Base-by-base conservation (phyloP, 495 filamentous ascomycete genomes). In the Amphirosellinia nigrospora region DNA sequence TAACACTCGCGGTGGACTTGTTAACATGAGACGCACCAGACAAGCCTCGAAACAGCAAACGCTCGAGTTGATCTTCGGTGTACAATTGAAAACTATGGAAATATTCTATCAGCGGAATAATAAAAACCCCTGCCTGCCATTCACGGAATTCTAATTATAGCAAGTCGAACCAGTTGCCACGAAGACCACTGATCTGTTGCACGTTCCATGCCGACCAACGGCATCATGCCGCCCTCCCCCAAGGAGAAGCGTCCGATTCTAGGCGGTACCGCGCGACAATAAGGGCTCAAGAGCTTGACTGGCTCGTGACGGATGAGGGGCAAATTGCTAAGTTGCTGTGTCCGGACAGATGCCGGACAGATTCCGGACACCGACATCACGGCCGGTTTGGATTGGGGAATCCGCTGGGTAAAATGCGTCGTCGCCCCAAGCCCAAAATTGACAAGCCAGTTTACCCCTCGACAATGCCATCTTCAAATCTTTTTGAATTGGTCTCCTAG, bases 371-470 rank as follows among this genome's bases (percentile, higher is more conserved):
- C 45, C 66, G 43, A 65, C 52, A 19, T 38, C 32, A n/a, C 66
- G 66, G 30, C 19, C 73, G 75, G 75, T 32, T 73, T 75, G 2
- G 8, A 71, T 72, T 65, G 21, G 75, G 75, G 34, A 77, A 77
- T 59, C 75, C 75, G 75, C 72, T 70, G 73, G 73, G 62, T 71
- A 75, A 76, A 72, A 69, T 73, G 67, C 56, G 55, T 69, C 58
- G 66, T 61, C 66, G 60, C 69, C 69, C 72, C 70, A 72, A 59
- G 60, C 64, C 62, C 62, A 52, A 45, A 45, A 1, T 45, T n/a
- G 38, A 62, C 59, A 45, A 43, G 38, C 59, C 59, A 62, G 34
- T 66, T 46, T 59, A 58, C 66, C 68, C 71, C 69, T 32, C 32
- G 46, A 53, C 43, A 43, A 64, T 26, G 62, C 26, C 30, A 52